phyloP scores from a whole-genome alignment of 1,284 basidiomycete genomes.

The Lentinula novae-zelandiae region DNA sequence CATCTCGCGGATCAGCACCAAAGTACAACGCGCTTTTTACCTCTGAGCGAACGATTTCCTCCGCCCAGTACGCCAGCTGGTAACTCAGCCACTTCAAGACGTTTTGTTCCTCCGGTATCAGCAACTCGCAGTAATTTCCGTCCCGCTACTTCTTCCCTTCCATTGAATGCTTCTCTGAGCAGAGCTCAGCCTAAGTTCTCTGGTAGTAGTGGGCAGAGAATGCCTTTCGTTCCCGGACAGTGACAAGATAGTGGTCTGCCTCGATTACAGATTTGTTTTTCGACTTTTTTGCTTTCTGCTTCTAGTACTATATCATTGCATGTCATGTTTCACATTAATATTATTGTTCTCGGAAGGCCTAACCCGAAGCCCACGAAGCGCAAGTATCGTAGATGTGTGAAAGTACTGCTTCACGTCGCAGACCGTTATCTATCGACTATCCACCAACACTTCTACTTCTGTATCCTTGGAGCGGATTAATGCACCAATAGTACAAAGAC shows the following conservation, averaged over 20 bases:
- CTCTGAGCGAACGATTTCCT: slow-evolving; percentile 25
- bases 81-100: not conserved
- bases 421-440: too few relatives aligned
- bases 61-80: slow-evolving; percentile 18
- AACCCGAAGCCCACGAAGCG: too few relatives aligned
- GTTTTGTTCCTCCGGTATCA: not conserved
- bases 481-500: too few relatives aligned
- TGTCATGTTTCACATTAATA: too few relatives aligned
- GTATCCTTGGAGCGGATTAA: too few relatives aligned
- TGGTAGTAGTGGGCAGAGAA: slow-evolving; percentile 36
- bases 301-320: not conserved
- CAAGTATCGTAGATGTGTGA: too few relatives aligned
- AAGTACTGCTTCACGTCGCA: too few relatives aligned
- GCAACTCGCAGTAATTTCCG: not conserved
- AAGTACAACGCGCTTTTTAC: slow-evolving; percentile 17
- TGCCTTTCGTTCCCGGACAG: slow-evolving; percentile 40
- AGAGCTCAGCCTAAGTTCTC: slow-evolving; percentile 20
- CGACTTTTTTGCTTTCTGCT: not conserved
- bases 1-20: not conserved
- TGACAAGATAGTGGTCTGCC: not conserved
- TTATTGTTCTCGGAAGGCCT: too few relatives aligned
- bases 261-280: not conserved
- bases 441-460: too few relatives aligned
- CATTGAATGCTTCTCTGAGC: slow-evolving; percentile 25
- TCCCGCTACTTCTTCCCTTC: slow-evolving; percentile 6